A percentile compares a stretch with the other conserved stretches of the same genome.
These are phyloP conservation scores for Trifolium fragiferum DNA, from an alignment of 306 rosid genomes.

Conservation along the genomic window DNA sequence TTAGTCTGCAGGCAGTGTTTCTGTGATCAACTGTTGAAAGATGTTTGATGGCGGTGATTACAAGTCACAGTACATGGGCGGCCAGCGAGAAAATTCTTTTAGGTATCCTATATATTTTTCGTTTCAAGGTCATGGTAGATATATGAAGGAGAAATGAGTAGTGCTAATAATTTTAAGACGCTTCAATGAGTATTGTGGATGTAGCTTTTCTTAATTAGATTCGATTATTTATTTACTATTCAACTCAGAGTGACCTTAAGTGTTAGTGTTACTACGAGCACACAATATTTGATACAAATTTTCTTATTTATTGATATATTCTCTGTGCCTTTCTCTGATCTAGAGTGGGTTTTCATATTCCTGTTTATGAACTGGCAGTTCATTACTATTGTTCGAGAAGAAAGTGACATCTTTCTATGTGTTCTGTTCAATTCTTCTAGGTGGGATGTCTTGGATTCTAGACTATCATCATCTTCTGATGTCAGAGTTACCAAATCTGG, in stretches of 20 bases:
- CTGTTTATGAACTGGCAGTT: constrained; percentile 26
- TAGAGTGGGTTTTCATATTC: constrained; percentile 32
- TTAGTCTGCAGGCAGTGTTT: constrained; percentile 52
- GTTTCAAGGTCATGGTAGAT: constrained; percentile 26
- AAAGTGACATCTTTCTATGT: constrained; percentile 38
- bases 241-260: constrained; percentile 22
- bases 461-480: constrained; percentile 74
- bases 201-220: constrained; percentile 9
- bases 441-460: constrained; percentile 87
- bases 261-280: not conserved
- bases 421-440: constrained; percentile 50
- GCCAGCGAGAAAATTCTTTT: constrained; percentile 78
- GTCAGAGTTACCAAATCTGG: constrained; percentile 69
- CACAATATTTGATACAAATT: constrained; percentile 23
- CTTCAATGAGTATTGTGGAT: constrained; percentile 15
- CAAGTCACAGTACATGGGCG: constrained; percentile 73
- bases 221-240: constrained; percentile 19
- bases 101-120: constrained; percentile 57
- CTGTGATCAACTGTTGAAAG: constrained; percentile 49
- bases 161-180: constrained; percentile 3
- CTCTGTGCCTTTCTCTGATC: constrained; percentile 26
- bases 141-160: constrained; percentile 43
- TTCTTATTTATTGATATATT: constrained; percentile 19
- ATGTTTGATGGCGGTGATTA: constrained; percentile 72
- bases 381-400: constrained; percentile 32